These are phyloP conservation scores for Pulveroboletus frians DNA, from an alignment of 768 basidiomycete genomes.

Conservation along the genomic window DNA sequence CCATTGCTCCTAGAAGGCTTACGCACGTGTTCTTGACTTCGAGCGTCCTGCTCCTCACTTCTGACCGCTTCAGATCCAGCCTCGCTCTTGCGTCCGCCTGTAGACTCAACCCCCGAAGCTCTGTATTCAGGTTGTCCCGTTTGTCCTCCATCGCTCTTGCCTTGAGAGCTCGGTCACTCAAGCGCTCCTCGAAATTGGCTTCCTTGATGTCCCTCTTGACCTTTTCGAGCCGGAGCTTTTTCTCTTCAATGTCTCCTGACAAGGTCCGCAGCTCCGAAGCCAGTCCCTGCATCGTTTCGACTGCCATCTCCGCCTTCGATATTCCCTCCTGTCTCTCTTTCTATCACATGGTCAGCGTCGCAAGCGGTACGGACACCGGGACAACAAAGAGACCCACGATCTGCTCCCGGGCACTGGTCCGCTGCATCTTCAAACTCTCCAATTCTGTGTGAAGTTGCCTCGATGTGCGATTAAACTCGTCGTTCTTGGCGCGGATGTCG, in stretches of 20 bases:
- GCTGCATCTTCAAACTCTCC: conserved; percentile 50
- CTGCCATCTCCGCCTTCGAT: conserved; percentile 43
- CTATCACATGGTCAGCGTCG: conserved; percentile 26
- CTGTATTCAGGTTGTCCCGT: conserved; percentile 63
- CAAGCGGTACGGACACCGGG: not conserved
- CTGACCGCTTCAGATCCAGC: conserved; percentile 66
- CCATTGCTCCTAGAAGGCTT: not conserved
- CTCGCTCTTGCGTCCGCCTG: conserved; percentile 82
- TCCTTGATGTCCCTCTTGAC: conserved; percentile 52
- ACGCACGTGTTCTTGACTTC: conserved; percentile 70
- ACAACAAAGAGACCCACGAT: conserved; percentile 40
- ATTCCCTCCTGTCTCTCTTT: conserved; percentile 49
- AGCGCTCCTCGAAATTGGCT: conserved; percentile 60
- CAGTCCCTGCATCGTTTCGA: conserved; percentile 54
- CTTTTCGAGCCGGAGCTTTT: conserved; percentile 54
- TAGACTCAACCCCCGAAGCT: conserved; percentile 63
- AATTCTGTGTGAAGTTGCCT: conserved; percentile 52
- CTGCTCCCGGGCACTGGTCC: conserved; percentile 47
- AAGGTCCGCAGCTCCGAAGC: conserved; percentile 50
- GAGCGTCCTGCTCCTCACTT: conserved; percentile 55
- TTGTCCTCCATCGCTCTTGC: conserved; percentile 61
- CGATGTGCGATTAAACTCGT: conserved; percentile 61
- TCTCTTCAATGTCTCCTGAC: conserved; percentile 65
- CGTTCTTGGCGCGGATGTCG: conserved; percentile 50
- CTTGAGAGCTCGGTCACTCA: conserved; percentile 50